Percentiles rank a stretch among this genome's conserved stretches.
Evolutionary conservation across 2,329 filamentous ascomycete genomes (phyloP).

Genomic region (Phialocephala sp.): DNA sequence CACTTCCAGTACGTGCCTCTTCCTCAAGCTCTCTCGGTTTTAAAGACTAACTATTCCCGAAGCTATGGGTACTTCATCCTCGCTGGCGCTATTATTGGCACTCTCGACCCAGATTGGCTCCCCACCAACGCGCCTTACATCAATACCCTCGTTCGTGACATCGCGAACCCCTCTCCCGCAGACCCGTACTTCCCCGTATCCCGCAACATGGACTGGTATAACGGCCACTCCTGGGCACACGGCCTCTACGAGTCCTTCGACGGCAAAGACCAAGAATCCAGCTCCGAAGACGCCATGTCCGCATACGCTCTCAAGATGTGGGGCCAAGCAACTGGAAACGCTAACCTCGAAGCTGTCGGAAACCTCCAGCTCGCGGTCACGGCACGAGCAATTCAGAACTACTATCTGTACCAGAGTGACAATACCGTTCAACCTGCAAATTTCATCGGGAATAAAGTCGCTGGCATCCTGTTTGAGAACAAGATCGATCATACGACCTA

Average conservation of each 20-base stretch:
- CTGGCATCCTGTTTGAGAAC: slow-evolving; percentile 85
- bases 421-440: slow-evolving; percentile 75
- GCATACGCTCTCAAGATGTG: slow-evolving; percentile 68
- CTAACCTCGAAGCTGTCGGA: slow-evolving; percentile 74
- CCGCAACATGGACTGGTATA: slow-evolving; percentile 89
- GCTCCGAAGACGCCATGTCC: slow-evolving; percentile 88
- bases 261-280: slow-evolving; percentile 86
- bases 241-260: slow-evolving; percentile 73
- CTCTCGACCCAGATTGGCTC: slow-evolving; percentile 79
- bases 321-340: slow-evolving; percentile 79
- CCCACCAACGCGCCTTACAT: slow-evolving; percentile 77
- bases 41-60: neutral
- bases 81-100: slow-evolving; percentile 80
- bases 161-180: slow-evolving; percentile 73
- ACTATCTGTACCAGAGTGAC: slow-evolving; percentile 78
- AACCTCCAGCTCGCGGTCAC: slow-evolving; percentile 86
- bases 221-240: slow-evolving; percentile 93
- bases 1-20: slow-evolving; percentile 60
- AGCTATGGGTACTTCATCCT: slow-evolving; percentile 87
- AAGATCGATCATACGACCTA: slow-evolving; percentile 94
- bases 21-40: neutral
- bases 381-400: slow-evolving; percentile 72
- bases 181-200: slow-evolving; percentile 83
- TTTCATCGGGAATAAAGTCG: slow-evolving; percentile 82
- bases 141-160: slow-evolving; percentile 82